phyloP scores from a whole-genome alignment of 495 filamentous ascomycete genomes.

The Penicillium daleae region DNA sequence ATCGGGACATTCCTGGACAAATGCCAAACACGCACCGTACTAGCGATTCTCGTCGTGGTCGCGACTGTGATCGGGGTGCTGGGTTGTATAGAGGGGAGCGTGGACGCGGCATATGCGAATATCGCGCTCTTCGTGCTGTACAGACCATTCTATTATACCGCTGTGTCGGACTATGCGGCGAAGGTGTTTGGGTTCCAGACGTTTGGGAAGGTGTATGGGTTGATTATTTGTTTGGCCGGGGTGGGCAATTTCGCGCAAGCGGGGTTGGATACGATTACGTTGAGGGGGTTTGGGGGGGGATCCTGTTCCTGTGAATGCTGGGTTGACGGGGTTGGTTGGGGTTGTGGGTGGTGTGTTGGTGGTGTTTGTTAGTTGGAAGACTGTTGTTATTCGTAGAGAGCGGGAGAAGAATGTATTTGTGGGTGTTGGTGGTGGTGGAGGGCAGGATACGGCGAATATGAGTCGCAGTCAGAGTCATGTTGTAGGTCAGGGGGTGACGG shows the following conservation, averaged over 20 bases:
- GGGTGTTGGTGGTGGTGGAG: not conserved
- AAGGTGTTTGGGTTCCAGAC: constrained; percentile 97
- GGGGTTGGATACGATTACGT: constrained; percentile 78
- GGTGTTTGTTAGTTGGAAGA: constrained; percentile 57
- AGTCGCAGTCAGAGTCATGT: not conserved
- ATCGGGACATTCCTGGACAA: constrained; percentile 83
- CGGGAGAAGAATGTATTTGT: not conserved
- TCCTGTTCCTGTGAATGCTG: constrained; percentile 78
- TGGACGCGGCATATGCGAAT: constrained; percentile 75
- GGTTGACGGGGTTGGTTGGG: constrained; percentile 63
- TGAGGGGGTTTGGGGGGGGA: constrained; percentile 70
- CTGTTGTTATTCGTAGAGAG: constrained; percentile 3
- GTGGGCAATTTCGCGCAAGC: constrained; percentile 86
- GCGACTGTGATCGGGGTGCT: constrained; percentile 81
- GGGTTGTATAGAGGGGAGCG: constrained; percentile 68
- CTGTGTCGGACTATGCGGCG: constrained; percentile 77
- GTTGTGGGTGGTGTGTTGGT: constrained; percentile 63
- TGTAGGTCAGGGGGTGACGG: not conserved
- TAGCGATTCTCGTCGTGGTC: constrained; percentile 69
- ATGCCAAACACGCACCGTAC: constrained; percentile 71
- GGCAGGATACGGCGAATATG: not conserved
- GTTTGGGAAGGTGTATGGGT: constrained; percentile 95
- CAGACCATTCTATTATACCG: constrained; percentile 57
- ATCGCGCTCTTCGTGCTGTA: constrained; percentile 74
- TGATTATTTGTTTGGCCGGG: constrained; percentile 87